These are phyloP conservation scores for Larix sibirica DNA, from an alignment of 83 land plant genomes.

Conservation along the genomic window DNA sequence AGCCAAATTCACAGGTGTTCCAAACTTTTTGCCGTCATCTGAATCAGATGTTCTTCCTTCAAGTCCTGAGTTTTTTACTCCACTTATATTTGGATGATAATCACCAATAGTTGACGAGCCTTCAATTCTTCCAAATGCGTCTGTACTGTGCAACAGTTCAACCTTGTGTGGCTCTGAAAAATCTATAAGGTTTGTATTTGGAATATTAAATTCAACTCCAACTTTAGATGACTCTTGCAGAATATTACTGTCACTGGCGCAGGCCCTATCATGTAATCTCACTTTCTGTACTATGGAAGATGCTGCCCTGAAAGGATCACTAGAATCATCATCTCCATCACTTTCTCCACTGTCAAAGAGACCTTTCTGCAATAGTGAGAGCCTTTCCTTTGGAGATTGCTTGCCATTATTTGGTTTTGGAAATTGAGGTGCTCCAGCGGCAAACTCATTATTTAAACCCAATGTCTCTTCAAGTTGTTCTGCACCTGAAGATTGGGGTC, in stretches of 20 bases:
- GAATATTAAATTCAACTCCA: not conserved
- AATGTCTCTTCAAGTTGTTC: not conserved
- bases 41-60: not conserved
- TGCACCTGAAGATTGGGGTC: not conserved
- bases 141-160: not conserved
- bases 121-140: not conserved
- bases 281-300: not conserved
- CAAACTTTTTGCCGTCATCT: not conserved
- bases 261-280: not conserved
- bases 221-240: not conserved
- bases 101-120: not conserved
- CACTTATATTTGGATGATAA: not conserved
- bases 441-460: not conserved
- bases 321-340: not conserved
- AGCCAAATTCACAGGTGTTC: not conserved
- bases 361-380: not conserved
- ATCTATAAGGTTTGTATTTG: not conserved
- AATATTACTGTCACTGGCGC: not conserved
- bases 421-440: too few relatives aligned
- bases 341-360: constrained; percentile 4
- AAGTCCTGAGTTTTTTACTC: not conserved
- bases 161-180: not conserved
- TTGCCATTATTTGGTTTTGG: not conserved
- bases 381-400: not conserved
- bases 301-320: not conserved